Evolutionary conservation across 1,284 basidiomycete genomes (phyloP), one percentile per base, ranked within the genome.

Genomic region (Leccinum laetum): DNA sequence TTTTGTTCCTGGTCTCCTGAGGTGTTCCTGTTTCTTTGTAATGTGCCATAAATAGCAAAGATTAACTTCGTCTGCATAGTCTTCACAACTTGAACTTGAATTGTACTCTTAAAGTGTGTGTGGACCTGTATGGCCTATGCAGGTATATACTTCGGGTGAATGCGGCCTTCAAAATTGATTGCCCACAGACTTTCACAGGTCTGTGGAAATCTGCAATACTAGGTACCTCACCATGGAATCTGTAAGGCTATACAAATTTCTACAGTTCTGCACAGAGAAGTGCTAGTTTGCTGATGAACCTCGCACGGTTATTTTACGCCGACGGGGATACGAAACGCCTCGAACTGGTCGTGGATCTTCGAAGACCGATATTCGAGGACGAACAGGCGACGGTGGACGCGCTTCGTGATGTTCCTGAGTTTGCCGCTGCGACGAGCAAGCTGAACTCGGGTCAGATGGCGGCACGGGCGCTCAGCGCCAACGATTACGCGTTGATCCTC

Each of bases 401-500:
- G 35, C 26, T 75, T 62, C 66, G 60, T 26, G 16, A 52, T 18
- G 32, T 75, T 10, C 67, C 75, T 57, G 71, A 78, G 64, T 74
- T 69, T n/a, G 61, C 58, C 21, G 65, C 62, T 35, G 68, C 71
- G 10, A 71, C 73, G 13, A 68, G 69, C 11, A 70, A 76, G 24
- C 83, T 99, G 14, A 99, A 99, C 72, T 72, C 77, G 0, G 90
- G 91, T 67, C 98, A 99, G 78, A 76, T 81, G 57, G 77, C 77
- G 2, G 96, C 79, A 35, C 91, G 88, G 67, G 93, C 92, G 2
- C 78, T 99, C 16, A 80, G 83, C 2, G 94, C 97, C 0, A 81
- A 88, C 66, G 96, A 99, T 77, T 99, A 98, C 75, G 90, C 96
- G 1, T 80, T 99, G 57, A 86, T 99, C 37, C 83, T 99, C 5